A percentile compares a stretch with the other conserved stretches of the same genome.
Conservation (phyloP, 176 grass and related monocot species). For the Oryza coarctata region DNA sequence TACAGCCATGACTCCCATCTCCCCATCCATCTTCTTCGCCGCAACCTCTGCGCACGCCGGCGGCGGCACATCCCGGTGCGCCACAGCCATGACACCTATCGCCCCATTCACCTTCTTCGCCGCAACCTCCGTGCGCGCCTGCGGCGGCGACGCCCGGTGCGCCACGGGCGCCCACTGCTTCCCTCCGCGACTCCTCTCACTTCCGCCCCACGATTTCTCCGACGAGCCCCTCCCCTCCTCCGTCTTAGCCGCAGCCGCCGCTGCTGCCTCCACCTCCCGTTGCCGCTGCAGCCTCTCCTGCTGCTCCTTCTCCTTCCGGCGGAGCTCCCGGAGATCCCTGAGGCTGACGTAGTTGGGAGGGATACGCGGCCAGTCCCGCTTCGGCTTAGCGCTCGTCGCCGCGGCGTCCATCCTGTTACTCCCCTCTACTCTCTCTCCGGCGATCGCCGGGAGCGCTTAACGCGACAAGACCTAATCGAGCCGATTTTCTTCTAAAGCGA, state of each 20-base stretch:
- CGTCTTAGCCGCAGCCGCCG: background rate
- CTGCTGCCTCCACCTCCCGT: slow-evolving; percentile 1
- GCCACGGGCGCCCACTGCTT: background rate
- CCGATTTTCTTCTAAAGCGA: background rate
- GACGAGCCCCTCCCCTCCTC: background rate
- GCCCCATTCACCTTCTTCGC: background rate
- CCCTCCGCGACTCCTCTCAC: background rate
- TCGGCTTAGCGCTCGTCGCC: slow-evolving; percentile 5
- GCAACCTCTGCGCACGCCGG: background rate
- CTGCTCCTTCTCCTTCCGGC: slow-evolving; percentile 35
- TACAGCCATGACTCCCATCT: background rate
- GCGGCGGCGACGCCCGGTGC: background rate
- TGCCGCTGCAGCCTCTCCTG: slow-evolving; percentile 3
- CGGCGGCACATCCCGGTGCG: too few relatives aligned
- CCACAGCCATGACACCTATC: background rate
- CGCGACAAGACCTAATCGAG: background rate
- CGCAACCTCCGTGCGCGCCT: background rate
- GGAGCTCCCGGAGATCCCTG: slow-evolving; percentile 43
- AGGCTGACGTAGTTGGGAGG: slow-evolving; percentile 60
- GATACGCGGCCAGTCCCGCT: slow-evolving; percentile 28
- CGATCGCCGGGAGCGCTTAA: slow-evolving; percentile 8
- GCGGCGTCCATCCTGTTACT: slow-evolving; percentile 31
- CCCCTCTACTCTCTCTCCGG: background rate
- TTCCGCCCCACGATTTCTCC: background rate
- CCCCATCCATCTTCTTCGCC: background rate